Evolutionary conservation across 257 asterid species (phyloP).

Genomic region (Solanum medicagineum): DNA sequence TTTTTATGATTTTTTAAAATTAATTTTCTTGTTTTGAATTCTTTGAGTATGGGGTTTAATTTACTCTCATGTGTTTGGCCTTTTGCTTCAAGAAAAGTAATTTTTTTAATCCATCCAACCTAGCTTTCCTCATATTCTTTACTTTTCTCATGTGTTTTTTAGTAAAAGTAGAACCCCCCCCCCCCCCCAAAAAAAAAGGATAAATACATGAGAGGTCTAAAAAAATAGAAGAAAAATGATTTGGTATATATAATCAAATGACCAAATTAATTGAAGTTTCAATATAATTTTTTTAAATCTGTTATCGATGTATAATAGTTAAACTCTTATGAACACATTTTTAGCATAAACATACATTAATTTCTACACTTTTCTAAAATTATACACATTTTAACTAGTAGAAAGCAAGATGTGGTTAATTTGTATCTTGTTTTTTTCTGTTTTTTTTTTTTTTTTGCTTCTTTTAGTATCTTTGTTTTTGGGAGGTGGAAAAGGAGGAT

Average conservation of each 20-base stretch:
- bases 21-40: background rate
- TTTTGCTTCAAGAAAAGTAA: background rate
- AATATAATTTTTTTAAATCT: background rate
- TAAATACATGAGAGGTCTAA: background rate
- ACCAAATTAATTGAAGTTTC: background rate
- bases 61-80: background rate
- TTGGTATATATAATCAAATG: background rate
- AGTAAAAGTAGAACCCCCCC: background rate
- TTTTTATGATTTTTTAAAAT: background rate
- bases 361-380: too few relatives aligned
- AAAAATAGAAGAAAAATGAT: background rate
- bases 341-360: background rate
- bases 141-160: background rate
- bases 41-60: background rate
- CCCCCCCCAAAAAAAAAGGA: background rate
- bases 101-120: background rate
- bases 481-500: background rate
- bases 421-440: too few relatives aligned
- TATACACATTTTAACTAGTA: too few relatives aligned
- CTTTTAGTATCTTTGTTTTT: background rate
- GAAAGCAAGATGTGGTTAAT: too few relatives aligned
- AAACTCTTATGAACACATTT: background rate
- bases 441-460: too few relatives aligned
- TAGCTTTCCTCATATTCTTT: background rate
- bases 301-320: background rate